phyloP scores from a whole-genome alignment of 176 grass and related monocot genomes.

The Eragrostis nindensis region DNA sequence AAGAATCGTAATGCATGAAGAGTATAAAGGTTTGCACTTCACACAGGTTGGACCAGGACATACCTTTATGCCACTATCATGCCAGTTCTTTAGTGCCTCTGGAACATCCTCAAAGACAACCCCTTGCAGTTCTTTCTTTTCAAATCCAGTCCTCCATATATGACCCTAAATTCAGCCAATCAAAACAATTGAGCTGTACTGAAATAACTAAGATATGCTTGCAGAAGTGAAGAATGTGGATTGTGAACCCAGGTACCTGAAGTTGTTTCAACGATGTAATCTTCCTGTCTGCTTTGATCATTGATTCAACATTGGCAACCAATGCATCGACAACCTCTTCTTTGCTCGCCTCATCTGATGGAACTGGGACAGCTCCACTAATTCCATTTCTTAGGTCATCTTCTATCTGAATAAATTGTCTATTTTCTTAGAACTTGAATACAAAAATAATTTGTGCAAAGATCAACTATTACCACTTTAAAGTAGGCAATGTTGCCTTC shows the following conservation, averaged over 20 bases:
- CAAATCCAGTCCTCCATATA: conserved; percentile 95
- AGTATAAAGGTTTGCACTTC: neutral
- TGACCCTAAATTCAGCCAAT: conserved; percentile 74
- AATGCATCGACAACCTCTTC: conserved; percentile 76
- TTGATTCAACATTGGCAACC: conserved; percentile 86
- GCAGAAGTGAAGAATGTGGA: conserved; percentile 15
- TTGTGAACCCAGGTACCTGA: conserved; percentile 66
- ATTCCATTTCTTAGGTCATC: conserved; percentile 74
- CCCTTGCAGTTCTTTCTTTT: conserved; percentile 78
- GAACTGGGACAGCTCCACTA: conserved; percentile 65
- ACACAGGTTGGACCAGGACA: conserved; percentile 23
- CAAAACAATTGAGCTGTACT: conserved; percentile 20
- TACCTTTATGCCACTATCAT: conserved; percentile 79
- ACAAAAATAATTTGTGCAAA: conserved; percentile 27
- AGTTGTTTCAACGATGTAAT: conserved; percentile 97
- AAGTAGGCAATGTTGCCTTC: neutral
- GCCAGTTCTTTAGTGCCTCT: conserved; percentile 78
- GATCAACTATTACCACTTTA: conserved; percentile 7
- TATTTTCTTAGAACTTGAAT: conserved; percentile 37
- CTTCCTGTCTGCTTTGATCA: conserved; percentile 96
- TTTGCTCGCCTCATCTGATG: conserved; percentile 61
- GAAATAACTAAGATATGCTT: conserved; percentile 21
- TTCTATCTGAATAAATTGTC: conserved; percentile 64
- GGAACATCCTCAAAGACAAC: conserved; percentile 98
- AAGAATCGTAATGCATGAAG: neutral